phyloP scores from a whole-genome alignment of 2,329 filamentous ascomycete genomes.

The Chaetothyriales sp. region DNA sequence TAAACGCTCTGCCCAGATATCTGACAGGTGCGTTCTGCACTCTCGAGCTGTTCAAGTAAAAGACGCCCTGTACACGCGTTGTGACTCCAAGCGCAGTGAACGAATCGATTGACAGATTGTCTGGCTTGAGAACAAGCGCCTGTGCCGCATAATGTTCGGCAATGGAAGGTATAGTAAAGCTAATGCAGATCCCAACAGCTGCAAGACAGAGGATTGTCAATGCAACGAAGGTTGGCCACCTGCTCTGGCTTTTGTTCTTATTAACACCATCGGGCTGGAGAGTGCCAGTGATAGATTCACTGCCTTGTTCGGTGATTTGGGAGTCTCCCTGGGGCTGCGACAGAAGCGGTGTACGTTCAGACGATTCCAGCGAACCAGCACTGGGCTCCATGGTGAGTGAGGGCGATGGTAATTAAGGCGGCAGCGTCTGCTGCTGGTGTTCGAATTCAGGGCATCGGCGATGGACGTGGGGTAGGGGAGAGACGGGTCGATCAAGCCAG shows the following conservation, averaged over 20 bases:
- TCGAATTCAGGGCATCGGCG: background rate
- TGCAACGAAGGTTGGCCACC: conserved; percentile 69
- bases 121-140: conserved; percentile 67
- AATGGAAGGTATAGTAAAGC: conserved; percentile 65
- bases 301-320: conserved; percentile 18
- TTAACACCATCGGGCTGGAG: conserved; percentile 7
- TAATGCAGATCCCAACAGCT: conserved; percentile 54
- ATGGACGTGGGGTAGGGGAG: background rate
- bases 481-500: background rate
- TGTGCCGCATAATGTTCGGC: conserved; percentile 77
- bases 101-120: conserved; percentile 68
- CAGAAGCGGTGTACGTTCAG: conserved; percentile 30
- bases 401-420: background rate
- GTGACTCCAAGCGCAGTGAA: conserved; percentile 65
- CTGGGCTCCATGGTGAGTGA: conserved; percentile 11
- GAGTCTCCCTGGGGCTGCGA: conserved; percentile 22
- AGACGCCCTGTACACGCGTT: conserved; percentile 66
- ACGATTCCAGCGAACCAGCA: conserved; percentile 22
- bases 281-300: conserved; percentile 11
- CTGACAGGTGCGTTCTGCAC: conserved; percentile 58
- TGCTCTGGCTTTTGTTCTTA: conserved; percentile 23
- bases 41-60: conserved; percentile 61
- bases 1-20: conserved; percentile 60
- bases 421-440: background rate
- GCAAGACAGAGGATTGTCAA: conserved; percentile 49